Evolutionary conservation across 2,329 filamentous ascomycete species (phyloP), one percentile per base, ranked within the genome.

Genomic region (Apiospora malaysiana): DNA sequence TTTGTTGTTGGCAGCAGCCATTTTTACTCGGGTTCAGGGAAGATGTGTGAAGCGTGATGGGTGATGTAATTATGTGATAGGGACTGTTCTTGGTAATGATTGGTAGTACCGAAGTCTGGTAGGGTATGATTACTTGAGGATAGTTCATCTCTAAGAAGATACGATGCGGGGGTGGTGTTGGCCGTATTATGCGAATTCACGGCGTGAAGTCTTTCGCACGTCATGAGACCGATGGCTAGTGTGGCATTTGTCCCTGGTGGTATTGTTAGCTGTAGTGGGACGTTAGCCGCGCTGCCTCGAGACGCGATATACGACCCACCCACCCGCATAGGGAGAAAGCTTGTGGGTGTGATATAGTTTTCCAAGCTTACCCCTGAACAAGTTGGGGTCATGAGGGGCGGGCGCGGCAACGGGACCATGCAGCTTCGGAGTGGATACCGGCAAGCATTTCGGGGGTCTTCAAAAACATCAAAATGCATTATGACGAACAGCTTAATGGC

Each of bases 211-310:
- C 32, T 63, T 63, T 40, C 56, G 32, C 56, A 63, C 56, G 56
- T 63, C 56, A 63, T 63, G 56, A 40, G 32, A 40, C 56, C 27
- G 18, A 45, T 27, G 27, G 27, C 51, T n/a, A n/a, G 27, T 27
- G 51, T 18, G 23, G 12, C 51, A 9, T 32, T 37, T 59, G 51
- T 16, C 16, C 2, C 25, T 9, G 27, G 27, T 32, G 32, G 32
- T 32, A 32, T 32, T 32, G 32, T 14, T 7, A 4, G 25, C 2
- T 16, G 51, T 14, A 12, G 6, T 16, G 14, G 56, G 18, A 40
- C 56, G 21, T n/a, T 63, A 63, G 32, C 56, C 56, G 56, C 56
- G 56, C 2, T 63, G 56, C 56, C 56, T 63, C 56, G 56, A 63
- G 32, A 40, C 56, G 56, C 32, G 56, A 63, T 2, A 16, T 0